phyloP scores from a whole-genome alignment of 805 yeast species.

The Sungouiozyma ichnusensis region DNA sequence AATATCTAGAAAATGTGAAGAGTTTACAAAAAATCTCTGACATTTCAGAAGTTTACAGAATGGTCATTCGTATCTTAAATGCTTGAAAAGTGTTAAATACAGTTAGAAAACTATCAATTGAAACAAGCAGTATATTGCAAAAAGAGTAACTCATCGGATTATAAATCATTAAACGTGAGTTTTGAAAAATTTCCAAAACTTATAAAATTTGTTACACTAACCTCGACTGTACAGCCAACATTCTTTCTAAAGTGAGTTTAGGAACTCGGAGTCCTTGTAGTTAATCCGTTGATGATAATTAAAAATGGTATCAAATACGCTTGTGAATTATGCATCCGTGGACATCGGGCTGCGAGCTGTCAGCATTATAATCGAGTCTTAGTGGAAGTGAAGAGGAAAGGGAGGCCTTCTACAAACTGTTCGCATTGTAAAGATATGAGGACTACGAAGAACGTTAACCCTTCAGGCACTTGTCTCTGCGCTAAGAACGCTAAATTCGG shows the following conservation, averaged over 20 bases:
- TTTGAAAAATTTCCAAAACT: too few relatives aligned
- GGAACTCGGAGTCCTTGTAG: not conserved
- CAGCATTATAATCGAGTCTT: conserved; percentile 83
- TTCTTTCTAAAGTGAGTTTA: too few relatives aligned
- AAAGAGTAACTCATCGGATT: too few relatives aligned
- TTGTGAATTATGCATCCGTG: conserved; percentile 90
- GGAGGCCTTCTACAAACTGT: conserved; percentile 91
- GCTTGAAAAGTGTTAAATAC: too few relatives aligned
- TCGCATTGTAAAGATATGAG: conserved; percentile 72
- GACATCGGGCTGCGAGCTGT: conserved; percentile 90
- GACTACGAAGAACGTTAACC: conserved; percentile 53
- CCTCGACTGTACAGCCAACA: too few relatives aligned
- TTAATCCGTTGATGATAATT: conserved; percentile 50
- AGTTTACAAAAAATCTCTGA: conserved; percentile 14
- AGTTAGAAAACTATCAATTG: too few relatives aligned
- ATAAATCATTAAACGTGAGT: too few relatives aligned
- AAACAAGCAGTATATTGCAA: too few relatives aligned
- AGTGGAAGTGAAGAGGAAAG: conserved; percentile 88
- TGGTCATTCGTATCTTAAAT: not conserved
- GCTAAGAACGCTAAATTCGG: conserved; percentile 2
- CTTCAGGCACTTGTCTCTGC: conserved; percentile 19
- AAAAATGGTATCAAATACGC: conserved; percentile 91
- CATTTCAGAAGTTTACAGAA: conserved; percentile 13
- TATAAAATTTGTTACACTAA: too few relatives aligned
- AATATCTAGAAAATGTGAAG: conserved; percentile 12